Evolutionary conservation across 2,329 filamentous ascomycete species (phyloP), one percentile per base, ranked within the genome.

Genomic region (Tolypocladium cylindrosporum): DNA sequence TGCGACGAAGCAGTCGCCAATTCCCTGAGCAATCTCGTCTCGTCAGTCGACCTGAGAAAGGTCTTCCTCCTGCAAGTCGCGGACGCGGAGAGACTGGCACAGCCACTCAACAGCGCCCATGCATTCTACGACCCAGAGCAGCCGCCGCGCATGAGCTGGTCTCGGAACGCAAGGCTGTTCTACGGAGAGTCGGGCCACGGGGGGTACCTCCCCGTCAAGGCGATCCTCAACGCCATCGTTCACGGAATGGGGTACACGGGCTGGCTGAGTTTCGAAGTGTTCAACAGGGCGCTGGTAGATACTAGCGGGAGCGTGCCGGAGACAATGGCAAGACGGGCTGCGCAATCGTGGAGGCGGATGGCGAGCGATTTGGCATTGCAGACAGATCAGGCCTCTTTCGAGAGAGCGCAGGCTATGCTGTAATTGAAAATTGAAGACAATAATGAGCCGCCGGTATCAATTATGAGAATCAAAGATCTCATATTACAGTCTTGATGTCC

Each of bases 41-140:
- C 74, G 1, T 74, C 73, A 0, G 73, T 91, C 8, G 82, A 90
- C 60, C 75, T 82, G 2, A 69, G 73, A 48, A 90, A 88, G 68
- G 77, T 93, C 0, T 90, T 91, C 65, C 90, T 89, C 65, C 77
- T 93, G 1, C 90, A 93, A 67, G 79, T 92, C 9, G 88, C 89
- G 6, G 89, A 93, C 65, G 89, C 84, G 1, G 87, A 90, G 68
- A 76, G 79, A 4, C 75, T 91, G 4, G 65, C 70, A 0, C 65
- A 73, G 13, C 88, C 88, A 0, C 70, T 92, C 74, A 86, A 51
- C 68, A 80, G 76, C 4, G 72, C 68, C 0, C 73, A 76, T 52
- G 60, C 65, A 2, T 73, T 72, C 42, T 71, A 74, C 59, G 62
- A 69, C 59, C 43, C 62, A 0, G 67, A 66, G 36, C 72, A 75